A percentile compares a stretch with the other conserved stretches of the same genome.
phyloP scores from a whole-genome alignment of 2,329 filamentous ascomycete species.

The Xylariales sp. region DNA sequence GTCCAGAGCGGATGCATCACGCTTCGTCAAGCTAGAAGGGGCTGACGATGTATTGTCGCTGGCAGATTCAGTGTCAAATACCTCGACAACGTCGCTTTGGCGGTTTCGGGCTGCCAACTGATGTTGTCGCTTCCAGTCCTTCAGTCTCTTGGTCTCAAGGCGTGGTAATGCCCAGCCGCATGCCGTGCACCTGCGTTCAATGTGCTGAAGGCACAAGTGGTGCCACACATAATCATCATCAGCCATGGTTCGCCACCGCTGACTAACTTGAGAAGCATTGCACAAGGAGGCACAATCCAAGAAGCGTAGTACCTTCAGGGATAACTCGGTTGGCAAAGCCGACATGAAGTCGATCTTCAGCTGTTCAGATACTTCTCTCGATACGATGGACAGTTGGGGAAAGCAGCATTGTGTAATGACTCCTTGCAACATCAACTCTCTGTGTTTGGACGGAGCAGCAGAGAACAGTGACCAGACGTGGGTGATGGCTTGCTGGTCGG shows the following conservation, averaged over 20 bases:
- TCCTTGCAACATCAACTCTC: slow-evolving; percentile 93
- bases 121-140: slow-evolving; percentile 82
- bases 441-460: slow-evolving; percentile 86
- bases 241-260: slow-evolving; percentile 81
- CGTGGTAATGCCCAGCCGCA: slow-evolving; percentile 93
- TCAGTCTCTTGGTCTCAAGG: slow-evolving; percentile 80
- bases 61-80: slow-evolving; percentile 9
- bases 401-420: slow-evolving; percentile 97
- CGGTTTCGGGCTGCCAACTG: slow-evolving; percentile 48
- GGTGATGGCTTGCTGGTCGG: slow-evolving; percentile 90
- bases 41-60: slow-evolving; percentile 5
- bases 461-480: slow-evolving; percentile 98
- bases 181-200: slow-evolving; percentile 77
- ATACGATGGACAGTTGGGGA: slow-evolving; percentile 89
- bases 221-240: slow-evolving; percentile 98
- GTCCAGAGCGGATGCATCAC: slow-evolving; percentile 24
- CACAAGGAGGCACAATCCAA: slow-evolving; percentile 92
- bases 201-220: slow-evolving; percentile 91
- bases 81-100: slow-evolving; percentile 15
- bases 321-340: slow-evolving; percentile 82
- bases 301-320: slow-evolving; percentile 88
- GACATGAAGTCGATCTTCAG: slow-evolving; percentile 96
- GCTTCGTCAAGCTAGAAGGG: slow-evolving; percentile 25
- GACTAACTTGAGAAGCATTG: slow-evolving; percentile 91
- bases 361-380: slow-evolving; percentile 83